Evolutionary conservation across 2,329 filamentous ascomycete genomes (phyloP), one percentile per base, ranked within the genome.

Genomic region (Tolypocladium tropicale): DNA sequence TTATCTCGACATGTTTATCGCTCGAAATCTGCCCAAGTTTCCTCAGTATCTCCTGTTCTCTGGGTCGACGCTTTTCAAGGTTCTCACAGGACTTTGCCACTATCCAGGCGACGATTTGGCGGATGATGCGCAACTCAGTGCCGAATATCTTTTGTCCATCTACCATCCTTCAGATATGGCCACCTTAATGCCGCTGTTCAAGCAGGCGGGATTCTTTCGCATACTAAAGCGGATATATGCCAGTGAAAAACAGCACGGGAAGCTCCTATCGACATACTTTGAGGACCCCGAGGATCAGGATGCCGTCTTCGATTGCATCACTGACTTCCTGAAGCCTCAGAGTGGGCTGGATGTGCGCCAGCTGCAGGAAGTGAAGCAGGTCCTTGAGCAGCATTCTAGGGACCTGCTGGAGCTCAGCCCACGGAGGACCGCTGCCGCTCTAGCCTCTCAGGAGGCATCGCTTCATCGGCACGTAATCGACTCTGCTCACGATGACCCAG

Each of bases 1-100:
- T 56, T 99, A 96, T 70, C 81, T 99, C 49, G 91, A 99, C 71
- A 99, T 99, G 91, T 99, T 99, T 67, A 88, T 99, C 67, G 93
- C 94, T 21, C 85, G 94, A 56, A 99, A 96, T 67, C 75, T 99
- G 53, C 90, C 95, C 4, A 99, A 99, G 69, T 99, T 96, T 66
- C 91, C 92, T 1, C 93, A 97, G 68, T 96, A 96, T 65, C 85
- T 99, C 53, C 81, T 97, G 12, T 83, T 99, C 51, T 89, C 93
- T 0, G 94, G 92, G 21, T 91, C 89, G 2, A 88, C 89, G 2
- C 78, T 99, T 1, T 89, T 91, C 57, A 85, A 85, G 57, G 86
- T 96, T 11, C 78, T 99, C 30, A 78, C 83, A 39, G 88, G 91
- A 2, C 78, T 99, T 5, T 99, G 94, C 74, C 82, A 86, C 58